Conservation (phyloP, 225 moss, liverwort and hornwort genomes). For the Bryoerythrophyllum caledonicum region DNA sequence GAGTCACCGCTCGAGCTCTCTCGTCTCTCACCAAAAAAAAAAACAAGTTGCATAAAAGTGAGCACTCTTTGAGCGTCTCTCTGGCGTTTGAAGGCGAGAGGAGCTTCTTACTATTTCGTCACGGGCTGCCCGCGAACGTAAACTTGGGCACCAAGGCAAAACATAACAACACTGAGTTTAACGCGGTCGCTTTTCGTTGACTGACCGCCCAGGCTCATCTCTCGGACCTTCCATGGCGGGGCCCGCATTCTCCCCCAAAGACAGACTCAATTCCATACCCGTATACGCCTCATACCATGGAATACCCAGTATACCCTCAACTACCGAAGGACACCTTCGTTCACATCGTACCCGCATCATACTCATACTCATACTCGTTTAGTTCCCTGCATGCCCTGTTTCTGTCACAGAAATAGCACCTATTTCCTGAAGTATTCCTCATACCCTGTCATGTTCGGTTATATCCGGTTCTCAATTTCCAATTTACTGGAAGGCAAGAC, state of each 20-base stretch:
- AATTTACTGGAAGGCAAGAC: too few species aligned
- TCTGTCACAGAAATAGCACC: too few species aligned
- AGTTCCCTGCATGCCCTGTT: too few species aligned
- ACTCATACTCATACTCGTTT: too few species aligned
- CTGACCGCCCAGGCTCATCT: constrained; percentile 30
- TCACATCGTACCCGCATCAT: too few species aligned
- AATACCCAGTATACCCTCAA: too few species aligned
- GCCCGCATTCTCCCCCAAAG: not conserved
- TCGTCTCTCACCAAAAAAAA: not conserved
- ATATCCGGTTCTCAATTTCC: too few species aligned
- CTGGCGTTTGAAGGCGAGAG: constrained; percentile 21
- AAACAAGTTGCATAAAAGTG: not conserved
- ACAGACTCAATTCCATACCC: not conserved
- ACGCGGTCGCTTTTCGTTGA: constrained; percentile 30
- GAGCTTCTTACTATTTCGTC: not conserved
- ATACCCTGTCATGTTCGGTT: too few species aligned
- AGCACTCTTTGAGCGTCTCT: fast-evolving
- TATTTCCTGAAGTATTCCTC: too few species aligned
- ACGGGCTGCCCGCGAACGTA: constrained; percentile 15
- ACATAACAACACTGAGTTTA: not conserved
- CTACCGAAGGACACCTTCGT: too few species aligned
- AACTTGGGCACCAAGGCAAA: constrained; percentile 50
- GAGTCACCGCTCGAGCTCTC: not conserved
- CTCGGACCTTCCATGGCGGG: constrained; percentile 22
- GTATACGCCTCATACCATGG: not conserved